Evolutionary conservation across 2,329 filamentous ascomycete species (phyloP), one percentile per base, ranked within the genome.

Genomic region (Cladophialophora carrionii): DNA sequence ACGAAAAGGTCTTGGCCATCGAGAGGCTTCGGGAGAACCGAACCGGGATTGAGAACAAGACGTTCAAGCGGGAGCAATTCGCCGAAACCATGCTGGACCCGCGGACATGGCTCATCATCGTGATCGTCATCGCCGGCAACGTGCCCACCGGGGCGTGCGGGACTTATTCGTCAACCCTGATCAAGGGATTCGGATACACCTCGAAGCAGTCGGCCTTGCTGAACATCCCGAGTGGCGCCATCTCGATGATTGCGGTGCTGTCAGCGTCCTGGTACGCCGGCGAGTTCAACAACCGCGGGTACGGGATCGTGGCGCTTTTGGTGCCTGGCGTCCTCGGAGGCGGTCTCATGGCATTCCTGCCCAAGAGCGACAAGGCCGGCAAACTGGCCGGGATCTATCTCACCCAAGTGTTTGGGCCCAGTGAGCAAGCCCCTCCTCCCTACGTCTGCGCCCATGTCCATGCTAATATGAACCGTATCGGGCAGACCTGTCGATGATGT

Each of bases 21-120:
- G 49, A 63, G n/a, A 64, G 69, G 20, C 62, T 71, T 46, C 66
- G 64, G 22, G 69, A 66, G 57, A 69, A 71, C 63, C 59, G 64
- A 54, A 84, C 80, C 0, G 83, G 82, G 3, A 81, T 84, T 20
- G 78, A 82, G 55, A 83, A 82, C 73, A 81, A 81, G 60, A 75
- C 79, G 37, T 81, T 84, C 73, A 84, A 85, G 67, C 67, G 71
- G 14, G 67, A 73, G 3, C 83, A 85, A 56, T 73, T 82, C 14
- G 61, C 75, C 20, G 82, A 85, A 72, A 77, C 78, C 4, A 53
- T 63, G 51, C 55, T 61, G 8, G 78, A 83, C 46, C 74, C 78
- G 0, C 80, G 83, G 57, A 78, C 81, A 0, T 81, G 75, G 70
- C 70, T 80, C 24, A 73, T 80, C 43, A 70, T 70, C 31, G 61